These are phyloP conservation scores for Phytophthora fragariae DNA, from an alignment of 352 stramenopile genomes.

Conservation along the genomic window DNA sequence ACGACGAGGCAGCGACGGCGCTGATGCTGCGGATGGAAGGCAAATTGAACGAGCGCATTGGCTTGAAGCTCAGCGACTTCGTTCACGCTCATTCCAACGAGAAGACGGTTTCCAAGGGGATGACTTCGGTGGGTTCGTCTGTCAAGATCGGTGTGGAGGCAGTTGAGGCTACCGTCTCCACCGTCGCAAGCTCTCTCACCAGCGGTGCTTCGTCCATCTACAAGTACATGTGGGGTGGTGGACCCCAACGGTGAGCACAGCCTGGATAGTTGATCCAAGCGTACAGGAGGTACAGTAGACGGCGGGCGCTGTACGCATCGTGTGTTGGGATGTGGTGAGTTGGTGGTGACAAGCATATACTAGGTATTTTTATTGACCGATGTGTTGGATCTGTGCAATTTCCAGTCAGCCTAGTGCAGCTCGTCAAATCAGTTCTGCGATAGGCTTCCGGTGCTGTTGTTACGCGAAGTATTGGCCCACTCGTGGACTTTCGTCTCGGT, in stretches of 20 bases:
- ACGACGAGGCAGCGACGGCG: constrained; percentile 83
- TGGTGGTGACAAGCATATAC: constrained; percentile 20
- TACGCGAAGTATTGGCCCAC: not conserved
- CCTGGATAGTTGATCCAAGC: constrained; percentile 16
- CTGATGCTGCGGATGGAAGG: constrained; percentile 88
- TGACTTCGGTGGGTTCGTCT: constrained; percentile 79
- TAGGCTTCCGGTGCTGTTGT: not conserved
- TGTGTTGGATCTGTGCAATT: no score
- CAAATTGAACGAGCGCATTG: constrained; percentile 89
- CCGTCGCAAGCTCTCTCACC: constrained; percentile 78
- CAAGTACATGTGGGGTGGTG: constrained; percentile 85
- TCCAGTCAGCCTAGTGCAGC: not conserved
- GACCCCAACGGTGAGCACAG: constrained; percentile 34
- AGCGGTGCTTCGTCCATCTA: constrained; percentile 84
- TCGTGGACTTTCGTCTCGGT: not conserved
- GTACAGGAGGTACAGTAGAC: constrained; percentile 6
- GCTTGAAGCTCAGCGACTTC: constrained; percentile 87
- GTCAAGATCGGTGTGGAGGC: constrained; percentile 85
- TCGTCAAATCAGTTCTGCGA: not conserved
- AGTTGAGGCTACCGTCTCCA: constrained; percentile 77
- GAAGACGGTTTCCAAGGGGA: constrained; percentile 86
- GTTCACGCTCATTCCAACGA: constrained; percentile 87
- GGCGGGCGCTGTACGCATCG: constrained; percentile 19
- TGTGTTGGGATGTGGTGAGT: constrained; percentile 23
- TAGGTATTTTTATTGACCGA: constrained; percentile 13